These are phyloP conservation scores for Madurella fahalii DNA, from an alignment of 2,329 filamentous ascomycete genomes.

Conservation along the genomic window DNA sequence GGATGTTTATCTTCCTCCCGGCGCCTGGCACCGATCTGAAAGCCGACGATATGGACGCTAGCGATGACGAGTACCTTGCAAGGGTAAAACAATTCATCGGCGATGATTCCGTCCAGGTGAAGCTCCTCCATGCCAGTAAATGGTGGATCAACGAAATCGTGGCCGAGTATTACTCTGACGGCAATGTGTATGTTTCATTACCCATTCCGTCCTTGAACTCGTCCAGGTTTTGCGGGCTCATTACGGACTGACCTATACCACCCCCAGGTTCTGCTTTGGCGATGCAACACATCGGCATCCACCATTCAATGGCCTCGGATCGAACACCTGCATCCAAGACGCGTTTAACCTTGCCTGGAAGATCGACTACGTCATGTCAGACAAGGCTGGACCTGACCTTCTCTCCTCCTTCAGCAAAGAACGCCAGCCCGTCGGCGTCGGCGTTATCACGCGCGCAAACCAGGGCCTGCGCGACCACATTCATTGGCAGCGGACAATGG, in stretches of 20 bases:
- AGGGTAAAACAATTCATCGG: constrained; percentile 50
- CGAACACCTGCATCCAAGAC: constrained; percentile 57
- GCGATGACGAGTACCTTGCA: constrained; percentile 43
- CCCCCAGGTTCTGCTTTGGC: constrained; percentile 48
- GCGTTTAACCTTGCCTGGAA: constrained; percentile 56
- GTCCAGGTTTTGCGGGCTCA: background rate
- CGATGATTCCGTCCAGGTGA: constrained; percentile 46
- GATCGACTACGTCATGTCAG: constrained; percentile 43
- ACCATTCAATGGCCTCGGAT: constrained; percentile 53
- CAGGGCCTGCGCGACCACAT: constrained; percentile 51
- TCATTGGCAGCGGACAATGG: constrained; percentile 43
- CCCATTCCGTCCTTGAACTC: background rate
- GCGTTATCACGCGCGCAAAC: constrained; percentile 53
- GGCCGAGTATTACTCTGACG: constrained; percentile 51
- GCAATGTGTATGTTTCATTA: constrained; percentile 37
- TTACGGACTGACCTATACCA: too few species aligned
- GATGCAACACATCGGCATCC: constrained; percentile 58
- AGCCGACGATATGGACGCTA: constrained; percentile 35
- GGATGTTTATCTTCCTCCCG: constrained; percentile 54
- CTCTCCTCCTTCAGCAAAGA: constrained; percentile 43
- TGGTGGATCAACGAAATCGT: constrained; percentile 61
- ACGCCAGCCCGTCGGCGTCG: constrained; percentile 46
- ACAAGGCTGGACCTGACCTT: constrained; percentile 35
- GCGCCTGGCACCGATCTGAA: constrained; percentile 34
- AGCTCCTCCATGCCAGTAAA: constrained; percentile 51